Evolutionary conservation across 1,284 basidiomycete species (phyloP).

Genomic region (Chiua sp.): DNA sequence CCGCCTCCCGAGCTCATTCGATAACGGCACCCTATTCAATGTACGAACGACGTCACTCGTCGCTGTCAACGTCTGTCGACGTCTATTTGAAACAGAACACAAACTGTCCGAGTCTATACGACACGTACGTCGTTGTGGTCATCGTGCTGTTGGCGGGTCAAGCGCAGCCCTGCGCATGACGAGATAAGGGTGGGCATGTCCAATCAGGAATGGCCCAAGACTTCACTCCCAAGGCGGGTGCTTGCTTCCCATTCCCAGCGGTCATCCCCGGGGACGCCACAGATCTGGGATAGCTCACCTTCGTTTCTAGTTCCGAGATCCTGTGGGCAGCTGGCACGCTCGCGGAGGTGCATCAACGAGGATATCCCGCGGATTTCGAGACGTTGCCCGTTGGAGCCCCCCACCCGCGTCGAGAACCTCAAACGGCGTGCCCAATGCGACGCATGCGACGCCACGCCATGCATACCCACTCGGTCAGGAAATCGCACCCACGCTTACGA

Average conservation of each 20-base stretch:
- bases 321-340: not conserved
- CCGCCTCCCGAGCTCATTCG: not conserved
- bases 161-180: not conserved
- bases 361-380: not conserved
- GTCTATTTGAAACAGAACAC: not conserved
- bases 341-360: not conserved
- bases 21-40: not conserved
- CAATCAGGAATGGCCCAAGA: not conserved
- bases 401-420: too few relatives aligned
- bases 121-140: not conserved
- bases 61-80: not conserved
- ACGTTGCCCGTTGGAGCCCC: not conserved
- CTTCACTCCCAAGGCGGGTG: not conserved
- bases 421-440: not conserved
- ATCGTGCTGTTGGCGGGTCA: not conserved
- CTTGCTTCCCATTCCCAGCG: not conserved
- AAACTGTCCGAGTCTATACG: not conserved
- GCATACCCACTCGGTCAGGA: not conserved
- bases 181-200: not conserved
- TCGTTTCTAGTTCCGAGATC: not conserved
- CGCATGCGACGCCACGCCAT: too few relatives aligned
- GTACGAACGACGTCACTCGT: not conserved
- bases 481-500: not conserved
- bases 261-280: not conserved
- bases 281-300: not conserved